These are phyloP conservation scores for Hypomyces rosellus DNA, from an alignment of 2,329 filamentous ascomycete species.

Conservation along the genomic window DNA sequence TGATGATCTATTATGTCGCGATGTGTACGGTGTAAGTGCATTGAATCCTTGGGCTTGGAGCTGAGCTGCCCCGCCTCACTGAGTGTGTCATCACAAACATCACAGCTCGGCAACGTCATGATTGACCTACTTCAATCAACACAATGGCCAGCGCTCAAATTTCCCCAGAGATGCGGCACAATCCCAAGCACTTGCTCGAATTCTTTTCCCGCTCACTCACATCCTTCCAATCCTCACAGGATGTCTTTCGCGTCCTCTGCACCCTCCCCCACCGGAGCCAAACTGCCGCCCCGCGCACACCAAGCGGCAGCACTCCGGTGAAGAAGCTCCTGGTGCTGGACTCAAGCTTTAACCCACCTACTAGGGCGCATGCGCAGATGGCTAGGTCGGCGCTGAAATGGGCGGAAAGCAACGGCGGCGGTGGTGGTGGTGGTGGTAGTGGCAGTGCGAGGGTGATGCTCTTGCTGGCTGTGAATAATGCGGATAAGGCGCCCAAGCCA, in stretches of 20 bases:
- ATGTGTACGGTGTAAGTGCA: too few relatives aligned
- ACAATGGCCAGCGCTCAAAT: too few relatives aligned
- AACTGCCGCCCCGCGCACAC: slow-evolving; percentile 16
- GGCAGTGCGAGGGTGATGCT: slow-evolving; percentile 42
- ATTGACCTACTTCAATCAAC: too few relatives aligned
- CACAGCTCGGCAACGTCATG: too few relatives aligned
- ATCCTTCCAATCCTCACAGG: slow-evolving; percentile 36
- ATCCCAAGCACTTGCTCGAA: slow-evolving; percentile 26
- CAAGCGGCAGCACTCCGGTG: slow-evolving; percentile 11
- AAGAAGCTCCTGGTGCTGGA: slow-evolving; percentile 51
- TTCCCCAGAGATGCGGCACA: too few relatives aligned
- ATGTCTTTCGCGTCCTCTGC: slow-evolving; percentile 40
- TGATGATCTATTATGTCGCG: background rate
- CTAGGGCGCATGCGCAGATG: slow-evolving; percentile 54
- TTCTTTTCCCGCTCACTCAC: slow-evolving; percentile 40
- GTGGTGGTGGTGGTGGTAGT: background rate
- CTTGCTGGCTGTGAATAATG: slow-evolving; percentile 57
- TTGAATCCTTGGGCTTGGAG: too few relatives aligned
- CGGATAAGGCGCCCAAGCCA: slow-evolving; percentile 60
- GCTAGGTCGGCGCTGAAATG: slow-evolving; percentile 39
- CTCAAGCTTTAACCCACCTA: slow-evolving; percentile 64
- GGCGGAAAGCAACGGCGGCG: background rate
- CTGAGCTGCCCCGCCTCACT: too few relatives aligned
- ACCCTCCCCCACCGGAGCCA: slow-evolving; percentile 25
- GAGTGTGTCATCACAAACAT: too few relatives aligned